Base-by-base conservation (phyloP, 495 filamentous ascomycete genomes). In the Articulospora tetracladia region DNA sequence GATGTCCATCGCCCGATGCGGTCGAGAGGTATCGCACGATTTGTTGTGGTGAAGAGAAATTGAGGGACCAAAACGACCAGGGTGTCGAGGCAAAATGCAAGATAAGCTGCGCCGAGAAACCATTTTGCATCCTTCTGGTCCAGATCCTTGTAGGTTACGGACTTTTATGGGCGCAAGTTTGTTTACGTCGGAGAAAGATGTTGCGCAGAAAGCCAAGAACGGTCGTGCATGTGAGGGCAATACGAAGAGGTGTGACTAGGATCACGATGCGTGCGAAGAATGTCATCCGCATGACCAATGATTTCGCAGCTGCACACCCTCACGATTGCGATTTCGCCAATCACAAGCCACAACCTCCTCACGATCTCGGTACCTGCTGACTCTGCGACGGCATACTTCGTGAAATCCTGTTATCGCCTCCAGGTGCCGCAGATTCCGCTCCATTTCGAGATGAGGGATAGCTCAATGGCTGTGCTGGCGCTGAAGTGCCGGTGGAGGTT, bases 331-430 rank as follows among this genome's bases (percentile, higher is more conserved):
- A 1, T 20, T 34, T 28, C 51, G 26, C 58, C 62, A 65, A 65
- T 65, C 49, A 61, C 26, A 51, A n/a, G 15, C 26, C 25, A 24
- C 32, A 28, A 19, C 27, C 12, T 8, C 19, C 50, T 59, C 56
- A 66, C 30, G 63, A 26, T 24, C 63, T 59, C 56, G 59, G 41
- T 41, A 66, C 52, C 59, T 66, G 63, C 53, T 66, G 63, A 66
- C 59, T 59, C 54, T 48, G 49, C 30, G 60, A 51, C 17, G 49
- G 58, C 19, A 48, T 20, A 32, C 58, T 61, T 25, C 51, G 58
- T 15, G 32, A 22, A 19, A 58, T 15, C 20, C 57, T 53, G 39
- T 30, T 60, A 36, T 64, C 57, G 22, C 57, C 62, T 24, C 58
- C 57, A 26, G 53, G 39, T 44, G 39, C 39, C 39, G 39, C 39